These are phyloP conservation scores for Tylopilus intermedius DNA, from an alignment of 768 basidiomycete species.

Conservation along the genomic window DNA sequence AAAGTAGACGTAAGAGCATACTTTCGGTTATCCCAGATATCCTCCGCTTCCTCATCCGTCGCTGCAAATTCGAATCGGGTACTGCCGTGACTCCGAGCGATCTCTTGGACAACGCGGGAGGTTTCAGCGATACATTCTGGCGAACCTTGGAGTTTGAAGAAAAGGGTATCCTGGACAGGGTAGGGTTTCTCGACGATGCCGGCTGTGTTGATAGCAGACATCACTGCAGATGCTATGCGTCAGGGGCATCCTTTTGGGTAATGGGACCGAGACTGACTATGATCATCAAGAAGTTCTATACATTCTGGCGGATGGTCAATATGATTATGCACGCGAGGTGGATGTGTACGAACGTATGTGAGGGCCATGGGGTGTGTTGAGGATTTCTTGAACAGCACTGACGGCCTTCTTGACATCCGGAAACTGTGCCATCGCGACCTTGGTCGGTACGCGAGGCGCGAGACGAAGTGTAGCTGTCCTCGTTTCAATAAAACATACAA, in stretches of 20 bases:
- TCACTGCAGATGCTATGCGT: slow-evolving; percentile 42
- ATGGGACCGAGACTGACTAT: slow-evolving; percentile 39
- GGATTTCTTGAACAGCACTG: slow-evolving; percentile 74
- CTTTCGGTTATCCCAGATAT: slow-evolving; percentile 83
- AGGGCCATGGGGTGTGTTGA: slow-evolving; percentile 60
- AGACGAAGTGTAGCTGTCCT: slow-evolving; percentile 71
- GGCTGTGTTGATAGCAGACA: slow-evolving; percentile 68
- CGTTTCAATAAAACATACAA: background rate
- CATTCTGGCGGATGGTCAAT: slow-evolving; percentile 52
- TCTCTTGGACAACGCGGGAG: slow-evolving; percentile 50
- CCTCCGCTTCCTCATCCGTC: slow-evolving; percentile 68
- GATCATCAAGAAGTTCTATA: slow-evolving; percentile 79
- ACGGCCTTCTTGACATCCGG: slow-evolving; percentile 73
- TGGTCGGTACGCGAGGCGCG: slow-evolving; percentile 74
- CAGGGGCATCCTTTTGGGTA: background rate
- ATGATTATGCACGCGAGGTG: background rate
- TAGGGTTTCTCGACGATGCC: slow-evolving; percentile 59
- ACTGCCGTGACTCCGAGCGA: slow-evolving; percentile 67
- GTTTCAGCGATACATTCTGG: slow-evolving; percentile 52
- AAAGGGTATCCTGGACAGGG: slow-evolving; percentile 72
- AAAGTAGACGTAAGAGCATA: slow-evolving; percentile 72
- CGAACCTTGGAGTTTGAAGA: slow-evolving; percentile 90
- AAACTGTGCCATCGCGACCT: slow-evolving; percentile 87
- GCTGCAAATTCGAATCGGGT: slow-evolving; percentile 66
- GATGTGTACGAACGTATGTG: slow-evolving; percentile 57